Percentiles rank a stretch among this genome's conserved stretches.
phyloP scores from a whole-genome alignment of 805 yeast genomes.

The Vanderwaltozyma verrucispora region DNA sequence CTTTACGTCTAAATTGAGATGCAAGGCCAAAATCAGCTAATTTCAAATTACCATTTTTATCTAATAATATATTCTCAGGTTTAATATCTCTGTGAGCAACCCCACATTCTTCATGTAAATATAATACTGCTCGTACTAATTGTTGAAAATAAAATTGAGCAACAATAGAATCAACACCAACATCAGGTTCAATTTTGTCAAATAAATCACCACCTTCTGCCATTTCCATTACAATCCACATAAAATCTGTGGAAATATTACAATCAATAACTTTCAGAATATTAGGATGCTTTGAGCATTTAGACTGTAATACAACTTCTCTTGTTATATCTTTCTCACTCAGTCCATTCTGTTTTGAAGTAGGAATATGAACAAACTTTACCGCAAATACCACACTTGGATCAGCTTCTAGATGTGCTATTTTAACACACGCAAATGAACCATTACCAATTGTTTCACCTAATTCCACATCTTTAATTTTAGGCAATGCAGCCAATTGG shows the following conservation, averaged over 20 bases:
- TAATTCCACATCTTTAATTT: constrained; percentile 34
- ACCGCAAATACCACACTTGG: constrained; percentile 41
- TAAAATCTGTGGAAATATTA: constrained; percentile 45
- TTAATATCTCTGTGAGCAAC: constrained; percentile 66
- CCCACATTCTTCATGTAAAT: constrained; percentile 52
- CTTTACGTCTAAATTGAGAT: constrained; percentile 41
- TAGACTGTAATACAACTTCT: constrained; percentile 51
- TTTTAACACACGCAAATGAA: constrained; percentile 52
- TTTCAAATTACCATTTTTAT: constrained; percentile 53
- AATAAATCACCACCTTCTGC: constrained; percentile 70
- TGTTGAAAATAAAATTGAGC: constrained; percentile 65
- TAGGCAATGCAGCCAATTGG: constrained; percentile 29
- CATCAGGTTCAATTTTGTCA: constrained; percentile 69
- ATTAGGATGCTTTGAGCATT: constrained; percentile 49
- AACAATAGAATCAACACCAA: constrained; percentile 54
- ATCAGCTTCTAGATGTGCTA: constrained; percentile 33
- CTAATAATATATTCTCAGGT: constrained; percentile 64
- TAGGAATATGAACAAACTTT: constrained; percentile 42
- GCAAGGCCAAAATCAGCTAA: constrained; percentile 76
- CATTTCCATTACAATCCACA: constrained; percentile 57
- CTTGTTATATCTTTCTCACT: constrained; percentile 34
- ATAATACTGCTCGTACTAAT: constrained; percentile 48
- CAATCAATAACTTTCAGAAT: constrained; percentile 45
- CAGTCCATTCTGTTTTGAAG: constrained; percentile 29
- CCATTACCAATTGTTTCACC: constrained; percentile 58